These are phyloP conservation scores for Chrysoporthe puriensis DNA, from an alignment of 2,329 filamentous ascomycete species.

Conservation along the genomic window DNA sequence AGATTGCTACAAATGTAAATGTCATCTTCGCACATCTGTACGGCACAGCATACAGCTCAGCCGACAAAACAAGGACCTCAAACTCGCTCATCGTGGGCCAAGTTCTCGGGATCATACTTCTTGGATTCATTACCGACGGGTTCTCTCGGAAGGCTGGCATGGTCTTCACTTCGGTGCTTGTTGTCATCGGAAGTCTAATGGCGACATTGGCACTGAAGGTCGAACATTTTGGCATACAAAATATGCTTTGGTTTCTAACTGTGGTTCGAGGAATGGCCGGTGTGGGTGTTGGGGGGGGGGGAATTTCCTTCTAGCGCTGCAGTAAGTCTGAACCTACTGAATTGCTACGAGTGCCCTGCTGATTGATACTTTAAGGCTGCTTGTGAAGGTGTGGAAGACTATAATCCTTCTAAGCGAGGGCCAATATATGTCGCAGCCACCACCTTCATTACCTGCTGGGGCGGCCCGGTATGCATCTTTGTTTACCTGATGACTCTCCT, in stretches of 20 bases:
- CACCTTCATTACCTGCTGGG: constrained; percentile 41
- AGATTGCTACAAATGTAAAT: constrained; percentile 38
- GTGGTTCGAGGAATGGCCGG: constrained; percentile 42
- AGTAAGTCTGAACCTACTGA: constrained; percentile 18
- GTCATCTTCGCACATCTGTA: constrained; percentile 39
- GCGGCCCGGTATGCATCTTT: constrained; percentile 40
- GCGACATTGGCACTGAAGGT: constrained; percentile 43
- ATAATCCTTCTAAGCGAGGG: constrained; percentile 34
- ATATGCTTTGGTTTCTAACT: constrained; percentile 44
- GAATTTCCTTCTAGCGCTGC: constrained; percentile 44
- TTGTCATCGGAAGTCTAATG: constrained; percentile 40
- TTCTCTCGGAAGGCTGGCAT: constrained; percentile 39
- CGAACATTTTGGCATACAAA: constrained; percentile 25
- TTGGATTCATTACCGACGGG: constrained; percentile 38
- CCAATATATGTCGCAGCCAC: constrained; percentile 42
- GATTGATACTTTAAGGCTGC: constrained; percentile 31
- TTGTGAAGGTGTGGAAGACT: constrained; percentile 39
- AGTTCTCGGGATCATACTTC: constrained; percentile 39
- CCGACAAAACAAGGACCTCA: constrained; percentile 37
- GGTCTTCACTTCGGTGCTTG: constrained; percentile 37
- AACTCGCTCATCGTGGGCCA: constrained; percentile 39
- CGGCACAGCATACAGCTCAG: constrained; percentile 36
- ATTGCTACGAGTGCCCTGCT: not conserved
- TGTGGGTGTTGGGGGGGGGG: constrained; percentile 42
- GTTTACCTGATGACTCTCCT: constrained; percentile 42